phyloP scores from a whole-genome alignment of 2,329 filamentous ascomycete genomes.

The Fusarium sp. region DNA sequence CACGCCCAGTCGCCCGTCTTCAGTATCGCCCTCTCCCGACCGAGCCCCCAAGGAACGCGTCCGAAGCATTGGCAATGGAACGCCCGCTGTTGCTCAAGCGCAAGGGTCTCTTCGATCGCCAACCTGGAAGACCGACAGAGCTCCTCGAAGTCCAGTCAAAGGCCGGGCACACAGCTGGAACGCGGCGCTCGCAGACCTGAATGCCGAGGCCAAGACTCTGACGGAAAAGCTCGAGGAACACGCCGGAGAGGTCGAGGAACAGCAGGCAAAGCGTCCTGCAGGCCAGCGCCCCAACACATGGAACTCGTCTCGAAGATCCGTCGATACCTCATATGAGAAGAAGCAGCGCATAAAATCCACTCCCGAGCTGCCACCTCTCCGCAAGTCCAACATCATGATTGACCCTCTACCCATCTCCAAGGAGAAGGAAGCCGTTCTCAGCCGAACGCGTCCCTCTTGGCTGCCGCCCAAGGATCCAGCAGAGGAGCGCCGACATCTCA shows the following conservation, averaged over 20 bases:
- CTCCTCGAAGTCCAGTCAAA: slow-evolving; percentile 55
- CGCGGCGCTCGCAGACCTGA: slow-evolving; percentile 71
- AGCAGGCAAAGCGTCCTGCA: slow-evolving; percentile 46
- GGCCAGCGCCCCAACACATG: slow-evolving; percentile 52
- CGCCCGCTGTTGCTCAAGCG: slow-evolving; percentile 64
- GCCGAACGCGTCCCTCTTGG: slow-evolving; percentile 82
- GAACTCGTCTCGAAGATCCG: slow-evolving; percentile 48
- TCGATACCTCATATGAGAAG: slow-evolving; percentile 49
- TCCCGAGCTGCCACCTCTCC: slow-evolving; percentile 72
- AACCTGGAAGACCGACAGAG: slow-evolving; percentile 59
- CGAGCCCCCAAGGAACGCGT: slow-evolving; percentile 59
- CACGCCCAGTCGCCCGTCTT: slow-evolving; percentile 60
- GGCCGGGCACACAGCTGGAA: slow-evolving; percentile 77
- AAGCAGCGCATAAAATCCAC: slow-evolving; percentile 68
- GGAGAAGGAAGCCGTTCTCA: slow-evolving; percentile 84
- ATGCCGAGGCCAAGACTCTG: slow-evolving; percentile 73
- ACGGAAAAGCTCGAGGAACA: slow-evolving; percentile 84
- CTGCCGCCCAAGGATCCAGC: slow-evolving; percentile 85
- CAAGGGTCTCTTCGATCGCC: slow-evolving; percentile 68
- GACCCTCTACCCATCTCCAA: slow-evolving; percentile 84
- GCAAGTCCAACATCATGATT: slow-evolving; percentile 80
- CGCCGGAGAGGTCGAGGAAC: slow-evolving; percentile 65
- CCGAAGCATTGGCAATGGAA: slow-evolving; percentile 69
- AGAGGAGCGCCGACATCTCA: slow-evolving; percentile 89
- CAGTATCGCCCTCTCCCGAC: slow-evolving; percentile 63